A percentile compares a stretch with the other conserved stretches of the same genome.
Evolutionary conservation across 1,284 basidiomycete species (phyloP).

Genomic region (Cryptococcus amylolentus): DNA sequence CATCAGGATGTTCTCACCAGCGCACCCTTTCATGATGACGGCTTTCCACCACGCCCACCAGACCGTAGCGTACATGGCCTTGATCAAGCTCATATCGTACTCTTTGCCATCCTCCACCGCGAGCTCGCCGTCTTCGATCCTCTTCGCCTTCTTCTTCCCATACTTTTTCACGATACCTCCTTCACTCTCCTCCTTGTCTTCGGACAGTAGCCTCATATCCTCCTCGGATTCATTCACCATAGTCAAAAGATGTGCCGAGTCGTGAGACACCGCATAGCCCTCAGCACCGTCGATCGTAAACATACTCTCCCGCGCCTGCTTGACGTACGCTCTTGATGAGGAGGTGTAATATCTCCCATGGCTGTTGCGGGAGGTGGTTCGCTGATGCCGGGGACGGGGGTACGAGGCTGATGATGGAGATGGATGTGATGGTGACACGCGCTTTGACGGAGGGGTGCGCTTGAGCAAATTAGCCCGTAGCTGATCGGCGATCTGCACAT

Average conservation of each 20-base stretch:
- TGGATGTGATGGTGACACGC: neutral
- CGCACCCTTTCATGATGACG: constrained; percentile 9
- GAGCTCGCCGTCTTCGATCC: constrained; percentile 13
- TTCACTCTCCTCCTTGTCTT: neutral
- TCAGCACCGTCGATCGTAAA: constrained; percentile 7
- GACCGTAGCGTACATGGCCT: constrained; percentile 33
- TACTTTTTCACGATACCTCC: neutral
- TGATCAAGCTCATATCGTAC: constrained; percentile 60
- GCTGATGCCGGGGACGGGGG: neutral
- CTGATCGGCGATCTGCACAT: constrained; percentile 9
- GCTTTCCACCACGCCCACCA: constrained; percentile 12
- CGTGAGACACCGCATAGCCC: constrained; percentile 6
- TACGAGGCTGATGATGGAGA: neutral
- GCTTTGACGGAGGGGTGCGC: constrained; percentile 6
- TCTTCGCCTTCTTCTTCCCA: constrained; percentile 9
- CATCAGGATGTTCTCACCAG: constrained; percentile 6
- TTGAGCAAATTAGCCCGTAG: constrained; percentile 5
- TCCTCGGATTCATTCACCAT: neutral
- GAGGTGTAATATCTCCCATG: neutral
- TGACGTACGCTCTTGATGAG: constrained; percentile 1
- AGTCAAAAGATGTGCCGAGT: neutral
- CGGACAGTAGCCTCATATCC: neutral
- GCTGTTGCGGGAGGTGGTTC: neutral
- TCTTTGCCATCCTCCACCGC: constrained; percentile 28
- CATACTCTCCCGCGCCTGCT: constrained; percentile 8